phyloP scores from a whole-genome alignment of 257 asterid genomes.

The Cinchona pubescens region DNA sequence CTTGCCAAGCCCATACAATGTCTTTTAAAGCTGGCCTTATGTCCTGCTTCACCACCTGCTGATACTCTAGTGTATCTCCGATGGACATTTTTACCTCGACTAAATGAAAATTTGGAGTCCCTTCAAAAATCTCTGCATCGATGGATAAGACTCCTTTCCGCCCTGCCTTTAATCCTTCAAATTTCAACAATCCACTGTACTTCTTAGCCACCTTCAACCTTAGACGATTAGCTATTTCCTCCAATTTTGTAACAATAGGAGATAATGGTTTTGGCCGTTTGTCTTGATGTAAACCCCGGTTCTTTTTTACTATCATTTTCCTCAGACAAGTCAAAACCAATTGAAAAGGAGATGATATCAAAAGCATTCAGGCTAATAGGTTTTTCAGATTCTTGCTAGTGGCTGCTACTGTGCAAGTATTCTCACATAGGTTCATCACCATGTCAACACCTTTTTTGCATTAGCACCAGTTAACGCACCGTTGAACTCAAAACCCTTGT shows the following conservation, averaged over 20 bases:
- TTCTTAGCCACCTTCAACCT: conserved; percentile 60
- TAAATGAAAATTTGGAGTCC: conserved; percentile 50
- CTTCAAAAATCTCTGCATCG: conserved; percentile 71
- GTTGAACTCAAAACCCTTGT: conserved; percentile 36
- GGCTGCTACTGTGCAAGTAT: conserved; percentile 1
- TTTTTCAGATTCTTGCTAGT: conserved; percentile 35
- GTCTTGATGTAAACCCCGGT: conserved; percentile 51
- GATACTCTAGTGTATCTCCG: conserved; percentile 75
- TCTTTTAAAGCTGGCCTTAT: conserved; percentile 61
- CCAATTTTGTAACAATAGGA: conserved; percentile 60
- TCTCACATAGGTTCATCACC: conserved; percentile 15
- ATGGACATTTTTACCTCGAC: conserved; percentile 64
- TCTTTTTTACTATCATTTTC: conserved; percentile 46
- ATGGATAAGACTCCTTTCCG: conserved; percentile 60
- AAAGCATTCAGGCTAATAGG: conserved; percentile 63
- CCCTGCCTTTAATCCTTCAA: conserved; percentile 55
- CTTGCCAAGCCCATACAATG: conserved; percentile 81
- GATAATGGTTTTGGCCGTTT: conserved; percentile 48
- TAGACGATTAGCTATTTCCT: conserved; percentile 53
- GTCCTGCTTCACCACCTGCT: conserved; percentile 53
- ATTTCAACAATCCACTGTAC: conserved; percentile 52
- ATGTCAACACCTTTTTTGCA: conserved; percentile 20
- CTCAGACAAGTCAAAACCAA: conserved; percentile 76
- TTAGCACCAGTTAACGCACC: conserved; percentile 7
- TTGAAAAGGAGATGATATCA: conserved; percentile 71